A percentile compares a stretch with the other conserved stretches of the same genome.
Evolutionary conservation across 768 basidiomycete species (phyloP).

Genomic region (Lyophyllum semitale): DNA sequence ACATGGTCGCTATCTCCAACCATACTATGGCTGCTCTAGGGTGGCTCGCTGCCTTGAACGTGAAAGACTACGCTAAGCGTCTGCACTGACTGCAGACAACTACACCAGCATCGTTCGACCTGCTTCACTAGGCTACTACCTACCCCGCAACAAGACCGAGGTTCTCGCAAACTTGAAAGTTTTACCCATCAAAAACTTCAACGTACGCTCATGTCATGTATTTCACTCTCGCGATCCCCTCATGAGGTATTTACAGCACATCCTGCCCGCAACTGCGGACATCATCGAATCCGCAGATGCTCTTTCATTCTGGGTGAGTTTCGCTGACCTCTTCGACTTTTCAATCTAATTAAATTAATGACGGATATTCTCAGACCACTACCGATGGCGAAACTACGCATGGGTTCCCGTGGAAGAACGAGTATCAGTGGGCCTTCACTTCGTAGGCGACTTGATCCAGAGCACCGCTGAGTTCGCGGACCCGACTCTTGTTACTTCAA

Average conservation of each 20-base stretch:
- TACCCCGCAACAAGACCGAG: slow-evolving; percentile 3
- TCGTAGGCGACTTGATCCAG: slow-evolving; percentile 9
- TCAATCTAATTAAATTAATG: background rate
- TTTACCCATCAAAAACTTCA: slow-evolving; percentile 10
- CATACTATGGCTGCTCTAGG: slow-evolving; percentile 13
- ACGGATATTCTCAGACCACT: slow-evolving; percentile 4
- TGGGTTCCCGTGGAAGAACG: slow-evolving; percentile 16
- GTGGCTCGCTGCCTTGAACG: slow-evolving; percentile 12
- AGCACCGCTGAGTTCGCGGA: slow-evolving; percentile 16
- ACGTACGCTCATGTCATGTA: background rate
- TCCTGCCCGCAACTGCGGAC: slow-evolving; percentile 7
- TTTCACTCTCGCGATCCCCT: background rate
- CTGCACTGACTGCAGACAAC: slow-evolving; percentile 8
- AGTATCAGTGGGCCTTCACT: slow-evolving; percentile 19
- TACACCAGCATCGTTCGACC: slow-evolving; percentile 11
- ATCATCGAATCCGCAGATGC: slow-evolving; percentile 11
- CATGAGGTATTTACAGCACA: background rate
- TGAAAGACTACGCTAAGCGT: slow-evolving; percentile 3
- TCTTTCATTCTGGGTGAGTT: slow-evolving; percentile 13
- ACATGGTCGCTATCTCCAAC: slow-evolving; percentile 12
- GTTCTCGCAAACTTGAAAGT: background rate
- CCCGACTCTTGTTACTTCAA: slow-evolving; percentile 3
- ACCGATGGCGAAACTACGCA: slow-evolving; percentile 10
- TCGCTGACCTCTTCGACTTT: background rate
- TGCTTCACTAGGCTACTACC: slow-evolving; percentile 1